A percentile compares a stretch with the other conserved stretches of the same genome.
These are phyloP conservation scores for Hypoxylon subgilvum DNA, from an alignment of 495 filamentous ascomycete species.

Conservation along the genomic window DNA sequence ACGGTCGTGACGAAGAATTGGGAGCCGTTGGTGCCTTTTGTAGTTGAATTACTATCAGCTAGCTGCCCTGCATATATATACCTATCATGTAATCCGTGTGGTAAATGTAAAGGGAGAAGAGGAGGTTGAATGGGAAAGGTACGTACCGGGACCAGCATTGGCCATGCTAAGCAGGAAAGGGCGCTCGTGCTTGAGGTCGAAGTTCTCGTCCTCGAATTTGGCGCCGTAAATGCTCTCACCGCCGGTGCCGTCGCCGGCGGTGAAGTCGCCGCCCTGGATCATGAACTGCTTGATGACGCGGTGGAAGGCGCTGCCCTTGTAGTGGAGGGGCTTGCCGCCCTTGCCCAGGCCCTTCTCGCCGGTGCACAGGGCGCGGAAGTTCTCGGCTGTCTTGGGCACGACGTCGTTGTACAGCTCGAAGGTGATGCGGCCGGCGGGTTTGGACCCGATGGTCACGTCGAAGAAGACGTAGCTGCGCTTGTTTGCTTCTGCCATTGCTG, in stretches of 20 bases:
- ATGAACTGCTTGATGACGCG: slow-evolving; percentile 98
- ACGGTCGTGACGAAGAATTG: slow-evolving; percentile 99
- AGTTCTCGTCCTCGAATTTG: slow-evolving; percentile 98
- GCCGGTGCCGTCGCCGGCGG: slow-evolving; percentile 88
- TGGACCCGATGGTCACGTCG: slow-evolving; percentile 79
- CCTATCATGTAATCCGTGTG: neutral
- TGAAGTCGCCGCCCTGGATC: slow-evolving; percentile 99
- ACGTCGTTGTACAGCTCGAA: slow-evolving; percentile 91
- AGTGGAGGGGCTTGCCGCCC: slow-evolving; percentile 84
- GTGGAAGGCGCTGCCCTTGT: slow-evolving; percentile 92
- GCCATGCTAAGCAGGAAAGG: slow-evolving; percentile 97
- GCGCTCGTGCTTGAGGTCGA: slow-evolving; percentile 88
- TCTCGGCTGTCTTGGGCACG: slow-evolving; percentile 92
- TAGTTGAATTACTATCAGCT: slow-evolving; percentile 20
- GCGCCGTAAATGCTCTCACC: slow-evolving; percentile 98
- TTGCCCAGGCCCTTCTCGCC: slow-evolving; percentile 83
- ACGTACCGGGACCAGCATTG: slow-evolving; percentile 90
- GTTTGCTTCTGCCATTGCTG: slow-evolving; percentile 49
- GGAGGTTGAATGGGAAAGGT: neutral
- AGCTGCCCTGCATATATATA: neutral
- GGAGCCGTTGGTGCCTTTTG: slow-evolving; percentile 82
- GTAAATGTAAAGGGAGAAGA: neutral
- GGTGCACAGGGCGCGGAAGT: slow-evolving; percentile 97
- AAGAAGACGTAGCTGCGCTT: slow-evolving; percentile 81
- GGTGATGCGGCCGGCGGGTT: slow-evolving; percentile 72